These are phyloP conservation scores for Fusarium xylarioides DNA, from an alignment of 2,329 filamentous ascomycete species.

Conservation along the genomic window DNA sequence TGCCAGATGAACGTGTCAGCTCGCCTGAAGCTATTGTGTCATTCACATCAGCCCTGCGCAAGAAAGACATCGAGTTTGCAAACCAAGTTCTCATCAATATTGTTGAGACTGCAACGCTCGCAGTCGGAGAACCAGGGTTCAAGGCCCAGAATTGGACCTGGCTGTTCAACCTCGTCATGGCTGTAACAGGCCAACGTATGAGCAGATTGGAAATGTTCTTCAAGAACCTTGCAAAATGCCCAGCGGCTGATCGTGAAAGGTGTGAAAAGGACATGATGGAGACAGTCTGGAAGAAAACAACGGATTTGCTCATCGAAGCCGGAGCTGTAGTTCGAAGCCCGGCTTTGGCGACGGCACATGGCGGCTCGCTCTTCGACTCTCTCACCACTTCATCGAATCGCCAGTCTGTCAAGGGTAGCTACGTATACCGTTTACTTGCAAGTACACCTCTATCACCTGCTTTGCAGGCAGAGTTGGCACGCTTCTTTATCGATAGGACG, in stretches of 20 bases:
- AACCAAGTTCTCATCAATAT: constrained; percentile 28
- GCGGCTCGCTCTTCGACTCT: not conserved
- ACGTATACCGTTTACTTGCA: constrained; percentile 19
- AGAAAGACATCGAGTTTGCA: constrained; percentile 6
- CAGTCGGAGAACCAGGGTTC: constrained; percentile 23
- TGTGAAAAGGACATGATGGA: constrained; percentile 13
- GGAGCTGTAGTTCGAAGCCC: constrained; percentile 31
- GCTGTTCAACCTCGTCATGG: constrained; percentile 7
- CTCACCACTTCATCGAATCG: not conserved
- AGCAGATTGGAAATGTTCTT: not conserved
- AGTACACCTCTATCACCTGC: not conserved
- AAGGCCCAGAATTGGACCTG: constrained; percentile 3
- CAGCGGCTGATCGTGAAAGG: not conserved
- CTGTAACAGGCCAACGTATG: constrained; percentile 6
- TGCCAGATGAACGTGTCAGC: constrained; percentile 6
- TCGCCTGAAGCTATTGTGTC: not conserved
- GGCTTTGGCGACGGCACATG: not conserved
- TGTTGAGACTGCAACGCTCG: constrained; percentile 20
- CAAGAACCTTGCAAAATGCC: not conserved
- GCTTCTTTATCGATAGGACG: constrained; percentile 32
- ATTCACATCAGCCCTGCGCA: not conserved
- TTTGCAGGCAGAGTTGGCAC: constrained; percentile 30
- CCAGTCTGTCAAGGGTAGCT: constrained; percentile 9
- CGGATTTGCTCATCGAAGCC: constrained; percentile 38
- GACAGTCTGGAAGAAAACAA: constrained; percentile 46